phyloP scores from a whole-genome alignment of 495 filamentous ascomycete genomes.

The Neurospora sp. region DNA sequence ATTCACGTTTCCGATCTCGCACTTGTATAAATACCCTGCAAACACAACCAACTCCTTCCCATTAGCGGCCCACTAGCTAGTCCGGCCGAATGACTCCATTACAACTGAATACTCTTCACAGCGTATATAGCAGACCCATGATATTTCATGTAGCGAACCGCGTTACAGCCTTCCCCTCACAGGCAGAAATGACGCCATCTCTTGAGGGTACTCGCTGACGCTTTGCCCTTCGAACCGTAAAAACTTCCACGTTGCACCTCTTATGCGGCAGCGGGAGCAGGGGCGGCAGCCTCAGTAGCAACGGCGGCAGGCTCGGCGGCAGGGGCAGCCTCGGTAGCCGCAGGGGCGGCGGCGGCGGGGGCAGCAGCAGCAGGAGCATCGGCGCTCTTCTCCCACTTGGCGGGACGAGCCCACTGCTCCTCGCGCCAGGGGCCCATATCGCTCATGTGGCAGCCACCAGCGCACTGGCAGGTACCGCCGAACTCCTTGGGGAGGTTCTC shows the following conservation, averaged over 20 bases:
- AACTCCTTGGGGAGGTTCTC: conserved; percentile 87
- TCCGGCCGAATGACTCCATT: background rate
- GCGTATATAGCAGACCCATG: background rate
- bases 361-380: conserved; percentile 4
- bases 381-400: conserved; percentile 54
- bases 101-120: background rate
- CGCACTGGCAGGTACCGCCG: conserved; percentile 74
- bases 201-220: background rate
- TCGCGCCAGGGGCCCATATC: conserved; percentile 93
- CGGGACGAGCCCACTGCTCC: conserved; percentile 53
- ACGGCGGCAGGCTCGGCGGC: conserved; percentile 1
- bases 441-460: conserved; percentile 75
- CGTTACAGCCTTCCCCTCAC: background rate
- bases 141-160: background rate
- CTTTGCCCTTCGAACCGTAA: background rate
- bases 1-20: background rate
- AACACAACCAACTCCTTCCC: background rate
- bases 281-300: conserved; percentile 11
- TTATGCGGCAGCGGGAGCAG: conserved; percentile 25
- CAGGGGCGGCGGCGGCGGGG: conserved; percentile 10
- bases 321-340: conserved; percentile 6
- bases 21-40: background rate
- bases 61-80: background rate
- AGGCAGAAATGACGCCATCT: background rate
- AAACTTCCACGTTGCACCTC: background rate